phyloP scores from a whole-genome alignment of 2,329 filamentous ascomycete genomes.

The Aspergillus ustus region DNA sequence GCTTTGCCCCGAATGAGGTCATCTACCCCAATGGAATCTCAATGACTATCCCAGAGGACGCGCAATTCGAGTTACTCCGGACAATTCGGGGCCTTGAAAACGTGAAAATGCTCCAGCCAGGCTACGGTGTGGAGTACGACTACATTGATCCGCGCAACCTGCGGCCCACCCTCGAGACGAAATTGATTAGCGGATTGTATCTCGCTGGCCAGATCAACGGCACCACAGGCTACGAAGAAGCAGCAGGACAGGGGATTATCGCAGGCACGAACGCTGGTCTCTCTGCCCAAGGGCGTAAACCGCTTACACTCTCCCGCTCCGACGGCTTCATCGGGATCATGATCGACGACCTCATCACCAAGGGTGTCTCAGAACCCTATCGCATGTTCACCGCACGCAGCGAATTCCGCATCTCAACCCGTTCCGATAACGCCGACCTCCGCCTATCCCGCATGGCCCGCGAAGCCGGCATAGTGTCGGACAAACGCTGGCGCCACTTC shows the following conservation, averaged over 20 bases:
- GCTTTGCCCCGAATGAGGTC: conserved; percentile 78
- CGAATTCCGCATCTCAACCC: conserved; percentile 90
- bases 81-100: conserved; percentile 88
- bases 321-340: conserved; percentile 98
- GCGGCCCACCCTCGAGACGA: conserved; percentile 89
- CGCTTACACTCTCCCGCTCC: conserved; percentile 73
- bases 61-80: conserved; percentile 81
- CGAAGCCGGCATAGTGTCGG: conserved; percentile 75
- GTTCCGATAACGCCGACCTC: conserved; percentile 91
- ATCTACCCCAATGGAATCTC: conserved; percentile 97
- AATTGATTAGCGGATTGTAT: conserved; percentile 84
- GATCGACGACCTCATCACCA: conserved; percentile 97
- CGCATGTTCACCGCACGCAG: conserved; percentile 97
- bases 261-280: conserved; percentile 94
- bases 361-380: conserved; percentile 95
- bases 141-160: conserved; percentile 94
- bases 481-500: conserved; percentile 76
- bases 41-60: conserved; percentile 91
- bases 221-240: conserved; percentile 97
- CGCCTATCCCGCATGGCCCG: conserved; percentile 81
- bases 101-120: conserved; percentile 88
- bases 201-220: conserved; percentile 97
- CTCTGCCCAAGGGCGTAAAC: conserved; percentile 67
- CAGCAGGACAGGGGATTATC: conserved; percentile 87
- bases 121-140: conserved; percentile 98